Conservation (phyloP, 768 basidiomycete species). For the Tulasnella calospora region DNA sequence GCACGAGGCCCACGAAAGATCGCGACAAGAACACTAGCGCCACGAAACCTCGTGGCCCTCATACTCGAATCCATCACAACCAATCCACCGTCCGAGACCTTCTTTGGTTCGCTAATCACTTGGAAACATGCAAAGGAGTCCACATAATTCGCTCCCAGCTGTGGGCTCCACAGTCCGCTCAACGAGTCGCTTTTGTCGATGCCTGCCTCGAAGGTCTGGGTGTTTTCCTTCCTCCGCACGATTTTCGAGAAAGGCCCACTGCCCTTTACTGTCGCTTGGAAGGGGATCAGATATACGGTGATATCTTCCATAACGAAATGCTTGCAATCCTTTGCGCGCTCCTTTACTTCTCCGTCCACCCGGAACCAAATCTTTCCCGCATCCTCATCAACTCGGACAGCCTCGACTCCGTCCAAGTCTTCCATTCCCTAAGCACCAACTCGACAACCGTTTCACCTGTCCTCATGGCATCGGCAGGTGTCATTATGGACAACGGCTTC, state of each 20-base stretch:
- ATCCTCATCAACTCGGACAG: conserved; percentile 36
- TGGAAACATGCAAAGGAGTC: neutral
- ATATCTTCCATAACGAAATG: neutral
- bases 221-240: neutral
- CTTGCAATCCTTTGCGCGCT: neutral
- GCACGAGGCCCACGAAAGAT: neutral
- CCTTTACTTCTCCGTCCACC: neutral
- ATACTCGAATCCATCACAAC: neutral
- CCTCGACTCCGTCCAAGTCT: conserved; percentile 37
- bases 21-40: neutral
- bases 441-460: conserved; percentile 33
- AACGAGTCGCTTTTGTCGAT: neutral
- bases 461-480: conserved; percentile 32
- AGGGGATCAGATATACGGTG: conserved; percentile 30
- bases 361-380: neutral
- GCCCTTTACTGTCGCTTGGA: neutral
- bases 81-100: neutral
- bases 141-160: neutral
- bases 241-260: neutral
- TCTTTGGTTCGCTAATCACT: neutral
- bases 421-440: conserved; percentile 32
- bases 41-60: neutral
- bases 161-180: neutral
- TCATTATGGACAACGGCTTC: conserved; percentile 12
- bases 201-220: neutral